A percentile compares a stretch with the other conserved stretches of the same genome.
These are phyloP conservation scores for Rhizoclosmatium sp. DNA, from an alignment of 192 early-diverging fungal genomes.

Conservation along the genomic window DNA sequence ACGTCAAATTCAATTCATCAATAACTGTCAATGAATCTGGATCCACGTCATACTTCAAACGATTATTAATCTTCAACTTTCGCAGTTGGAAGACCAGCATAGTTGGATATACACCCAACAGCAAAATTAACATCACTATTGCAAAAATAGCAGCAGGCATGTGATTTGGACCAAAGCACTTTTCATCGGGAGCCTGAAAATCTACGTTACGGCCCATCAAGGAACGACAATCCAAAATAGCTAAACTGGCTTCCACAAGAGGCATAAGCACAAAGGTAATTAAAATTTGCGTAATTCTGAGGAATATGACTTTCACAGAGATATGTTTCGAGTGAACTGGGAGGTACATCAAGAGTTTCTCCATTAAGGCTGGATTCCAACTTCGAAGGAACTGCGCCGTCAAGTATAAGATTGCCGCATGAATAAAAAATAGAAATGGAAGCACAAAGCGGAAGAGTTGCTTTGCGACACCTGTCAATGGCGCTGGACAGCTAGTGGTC, in stretches of 20 bases:
- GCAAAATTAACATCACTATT: constrained; percentile 17
- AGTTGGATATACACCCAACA: constrained; percentile 1
- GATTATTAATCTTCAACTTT: not conserved
- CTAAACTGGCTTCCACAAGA: constrained; percentile 30
- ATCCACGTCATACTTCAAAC: constrained; percentile 20
- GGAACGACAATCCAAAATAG: constrained; percentile 30
- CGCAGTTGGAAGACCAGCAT: not conserved
- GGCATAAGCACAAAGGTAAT: constrained; percentile 37
- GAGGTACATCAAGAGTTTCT: constrained; percentile 17
- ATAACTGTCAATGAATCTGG: not conserved
- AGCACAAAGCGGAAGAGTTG: constrained; percentile 35
- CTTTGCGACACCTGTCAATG: constrained; percentile 26
- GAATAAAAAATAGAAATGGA: constrained; percentile 27
- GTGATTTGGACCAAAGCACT: constrained; percentile 11
- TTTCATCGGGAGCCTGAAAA: constrained; percentile 28
- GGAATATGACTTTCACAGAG: constrained; percentile 27
- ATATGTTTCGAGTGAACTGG: constrained; percentile 16
- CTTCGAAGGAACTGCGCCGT: not conserved
- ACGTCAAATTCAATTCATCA: constrained; percentile 23
- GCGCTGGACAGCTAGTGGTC: constrained; percentile 26
- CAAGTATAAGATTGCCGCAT: constrained; percentile 8
- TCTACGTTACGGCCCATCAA: constrained; percentile 20
- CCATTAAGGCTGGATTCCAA: not conserved
- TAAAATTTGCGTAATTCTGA: constrained; percentile 3
- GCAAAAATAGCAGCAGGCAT: constrained; percentile 25